These are phyloP conservation scores for Fusarium sp. DNA, from an alignment of 2,329 filamentous ascomycete genomes.

Conservation along the genomic window DNA sequence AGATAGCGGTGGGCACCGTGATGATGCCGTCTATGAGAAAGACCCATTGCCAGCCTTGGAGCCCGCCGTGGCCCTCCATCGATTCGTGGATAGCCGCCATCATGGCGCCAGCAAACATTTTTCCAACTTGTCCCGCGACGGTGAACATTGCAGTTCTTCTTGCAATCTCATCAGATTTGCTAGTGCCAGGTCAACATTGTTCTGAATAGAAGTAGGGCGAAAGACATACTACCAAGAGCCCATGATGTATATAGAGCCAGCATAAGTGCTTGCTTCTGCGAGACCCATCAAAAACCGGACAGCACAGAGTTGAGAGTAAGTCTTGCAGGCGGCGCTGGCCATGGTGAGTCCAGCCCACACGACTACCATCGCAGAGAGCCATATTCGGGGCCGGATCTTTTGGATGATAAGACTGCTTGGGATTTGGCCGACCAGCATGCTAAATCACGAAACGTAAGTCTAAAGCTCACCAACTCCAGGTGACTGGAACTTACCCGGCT, in stretches of 20 bases:
- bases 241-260: constrained; percentile 51
- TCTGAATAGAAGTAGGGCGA: accelerated
- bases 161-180: constrained; percentile 64
- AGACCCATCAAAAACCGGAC: constrained; percentile 45
- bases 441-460: neutral
- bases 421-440: constrained; percentile 64
- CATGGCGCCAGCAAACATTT: constrained; percentile 69
- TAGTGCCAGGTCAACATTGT: accelerated
- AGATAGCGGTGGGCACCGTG: constrained; percentile 32
- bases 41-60: constrained; percentile 62
- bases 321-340: constrained; percentile 49
- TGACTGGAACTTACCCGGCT: constrained; percentile 40
- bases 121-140: constrained; percentile 66
- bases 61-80: constrained; percentile 54
- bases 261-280: constrained; percentile 46
- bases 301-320: constrained; percentile 44
- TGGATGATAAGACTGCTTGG: constrained; percentile 69
- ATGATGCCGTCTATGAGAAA: constrained; percentile 41
- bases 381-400: constrained; percentile 69
- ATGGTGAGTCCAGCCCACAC: constrained; percentile 69
- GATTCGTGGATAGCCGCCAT: constrained; percentile 57
- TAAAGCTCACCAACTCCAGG: neutral
- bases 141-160: constrained; percentile 71
- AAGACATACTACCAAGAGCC: constrained; percentile 61
- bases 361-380: constrained; percentile 70